Base-by-base conservation (phyloP, 768 basidiomycete genomes). In the Suillus alpinus region DNA sequence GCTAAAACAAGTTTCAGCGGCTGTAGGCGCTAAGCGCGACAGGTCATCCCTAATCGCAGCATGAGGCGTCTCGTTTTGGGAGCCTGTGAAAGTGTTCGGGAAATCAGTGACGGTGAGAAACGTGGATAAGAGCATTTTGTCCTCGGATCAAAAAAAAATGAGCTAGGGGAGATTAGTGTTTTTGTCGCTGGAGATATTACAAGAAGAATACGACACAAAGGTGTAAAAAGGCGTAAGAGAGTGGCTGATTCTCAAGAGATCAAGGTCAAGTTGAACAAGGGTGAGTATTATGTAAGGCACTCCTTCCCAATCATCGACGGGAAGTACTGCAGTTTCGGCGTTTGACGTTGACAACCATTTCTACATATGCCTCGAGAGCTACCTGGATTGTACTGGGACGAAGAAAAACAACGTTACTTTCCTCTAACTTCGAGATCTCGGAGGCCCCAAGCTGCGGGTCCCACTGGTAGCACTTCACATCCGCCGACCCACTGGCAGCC, bases 311-410 rank as follows among this genome's bases (percentile, higher is more conserved):
- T 34, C 32, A 23, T 44, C 6, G 10, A 44, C 12, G 37, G n/a
- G 12, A 39, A 39, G 37, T 36, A 36, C 36, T 36, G 36, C 36
- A 36, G 32, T 12, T 37, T 39, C 37, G 14, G 13, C 37, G 14
- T 40, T 37, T 23, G 26, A 49, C 31, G 29, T 31, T 6, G 6
- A 43, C 20, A 18, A n/a, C 18, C 16, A 41, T 18, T 34, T 31
- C 20, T 41, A 47, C 7, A n/a, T 55, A 84, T 84, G 82, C 78
- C 81, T 56, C 75, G 68, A 59, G 73, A 81, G 13, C 76, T 86
- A 12, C 83, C 85, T 55, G 86, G 86, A 1, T 71, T 86, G 56
- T 83, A 82, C 67, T 88, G 80, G 74, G 85, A 88, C 66, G 67
- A 75, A 61, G 67, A 68, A 37, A 74, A 69, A 58, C 81, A 83